phyloP scores from a whole-genome alignment of 768 basidiomycete genomes.

The Hygrocybe coccinea region DNA sequence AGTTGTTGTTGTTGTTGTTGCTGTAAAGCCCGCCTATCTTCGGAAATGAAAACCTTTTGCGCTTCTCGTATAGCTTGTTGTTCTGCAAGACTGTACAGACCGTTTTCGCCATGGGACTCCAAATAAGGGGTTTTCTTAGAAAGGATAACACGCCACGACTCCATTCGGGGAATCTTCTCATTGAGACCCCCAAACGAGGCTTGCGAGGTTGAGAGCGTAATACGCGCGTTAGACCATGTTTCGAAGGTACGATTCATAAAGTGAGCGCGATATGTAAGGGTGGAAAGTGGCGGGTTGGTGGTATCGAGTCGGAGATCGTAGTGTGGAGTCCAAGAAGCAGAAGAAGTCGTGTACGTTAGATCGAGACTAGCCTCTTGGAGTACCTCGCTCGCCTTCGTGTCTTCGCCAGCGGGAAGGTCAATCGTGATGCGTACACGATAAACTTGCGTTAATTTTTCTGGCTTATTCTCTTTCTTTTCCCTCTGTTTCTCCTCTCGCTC shows the following conservation, averaged over 20 bases:
- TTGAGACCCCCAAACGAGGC: constrained; percentile 5
- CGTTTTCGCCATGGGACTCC: not conserved
- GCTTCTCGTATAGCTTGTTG: not conserved
- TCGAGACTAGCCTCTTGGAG: not conserved
- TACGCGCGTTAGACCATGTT: constrained; percentile 1
- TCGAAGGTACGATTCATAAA: not conserved
- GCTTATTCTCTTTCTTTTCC: not conserved
- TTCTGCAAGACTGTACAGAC: constrained; percentile 4
- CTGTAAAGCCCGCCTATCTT: too few species aligned
- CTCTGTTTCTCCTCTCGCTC: not conserved
- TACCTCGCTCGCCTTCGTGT: not conserved
- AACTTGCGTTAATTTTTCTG: not conserved
- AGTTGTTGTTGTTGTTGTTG: too few species aligned
- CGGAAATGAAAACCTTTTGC: not conserved
- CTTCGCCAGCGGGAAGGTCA: not conserved
- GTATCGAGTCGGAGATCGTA: constrained; percentile 5
- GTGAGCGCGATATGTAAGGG: constrained; percentile 3
- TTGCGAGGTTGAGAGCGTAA: constrained; percentile 5
- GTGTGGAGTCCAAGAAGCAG: constrained; percentile 5
- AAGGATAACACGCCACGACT: not conserved
- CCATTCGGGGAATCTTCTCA: constrained; percentile 6
- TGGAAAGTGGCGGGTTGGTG: constrained; percentile 3
- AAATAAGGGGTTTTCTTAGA: not conserved
- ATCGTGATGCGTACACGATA: constrained; percentile 4
- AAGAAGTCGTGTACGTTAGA: constrained; percentile 1